Evolutionary conservation across 495 filamentous ascomycete species (phyloP), one percentile per base, ranked within the genome.

Genomic region (Endocarpon pusillum): DNA sequence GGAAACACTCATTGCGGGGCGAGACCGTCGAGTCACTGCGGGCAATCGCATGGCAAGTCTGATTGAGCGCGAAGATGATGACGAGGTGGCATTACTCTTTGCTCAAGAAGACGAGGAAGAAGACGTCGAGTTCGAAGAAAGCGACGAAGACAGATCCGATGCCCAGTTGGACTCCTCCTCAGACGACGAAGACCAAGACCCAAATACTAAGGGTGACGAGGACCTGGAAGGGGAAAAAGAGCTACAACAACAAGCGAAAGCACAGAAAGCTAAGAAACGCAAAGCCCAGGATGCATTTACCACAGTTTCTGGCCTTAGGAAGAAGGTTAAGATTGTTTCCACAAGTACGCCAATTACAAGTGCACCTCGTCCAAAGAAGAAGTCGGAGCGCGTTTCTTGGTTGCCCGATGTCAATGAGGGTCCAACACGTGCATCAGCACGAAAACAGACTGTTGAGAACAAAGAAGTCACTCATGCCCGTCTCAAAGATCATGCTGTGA

Each of bases 361-460:
- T 19, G 53, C 66, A 11, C 63, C 77, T 14, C 69, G 79, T 37
- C 78, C 76, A 3, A 86, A 82, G 62, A 97, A 94, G 63, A 94
- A 93, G 56, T 84, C 81, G 3, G 89, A 94, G 55, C 72, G 85
- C 26, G 64, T 75, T 24, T 92, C 83, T 38, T 94, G 85, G 83
- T 64, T 94, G 19, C 85, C 81, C 4, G 74, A 77, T 1, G 51
- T 62, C 6, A 78, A 80, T 36, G 84, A 93, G 45, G 71, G 75
- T 39, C 83, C 85, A 2, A 78, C 69, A 19, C 73, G 89, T 40
- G 73, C 80, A 17, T 94, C 87, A 0, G 77, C 77, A 12, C 79
- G 89, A 40, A 69, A 69, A 37, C 76, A 85, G 35, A 91, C 89
- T 3, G 75, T 81, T 54, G 66, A 74, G 37, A 93, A 85, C 47